Evolutionary conservation across 768 basidiomycete genomes (phyloP).

Genomic region (Nidula microcarpa): DNA sequence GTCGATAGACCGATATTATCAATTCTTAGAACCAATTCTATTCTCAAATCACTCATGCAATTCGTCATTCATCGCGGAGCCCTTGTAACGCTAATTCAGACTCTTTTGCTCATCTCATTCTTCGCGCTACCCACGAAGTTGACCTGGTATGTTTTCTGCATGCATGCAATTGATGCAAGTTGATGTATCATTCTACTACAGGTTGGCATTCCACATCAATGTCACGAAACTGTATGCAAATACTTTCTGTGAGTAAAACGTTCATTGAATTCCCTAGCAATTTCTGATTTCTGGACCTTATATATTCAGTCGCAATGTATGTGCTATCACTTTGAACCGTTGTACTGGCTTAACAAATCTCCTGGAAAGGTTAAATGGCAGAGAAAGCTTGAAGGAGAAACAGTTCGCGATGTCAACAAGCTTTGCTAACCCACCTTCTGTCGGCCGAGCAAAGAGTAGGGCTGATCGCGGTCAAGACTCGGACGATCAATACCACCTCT

Average conservation of each 20-base stretch:
- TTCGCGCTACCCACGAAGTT: constrained; percentile 23
- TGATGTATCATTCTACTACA: neutral
- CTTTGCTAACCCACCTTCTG: neutral
- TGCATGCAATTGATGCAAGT: too few relatives aligned
- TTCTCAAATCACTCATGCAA: constrained; percentile 35
- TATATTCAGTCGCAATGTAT: neutral
- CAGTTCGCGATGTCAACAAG: neutral
- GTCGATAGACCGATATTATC: neutral
- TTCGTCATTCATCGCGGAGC: constrained; percentile 39
- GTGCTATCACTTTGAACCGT: neutral
- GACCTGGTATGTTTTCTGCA: too few relatives aligned
- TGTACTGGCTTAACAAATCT: neutral
- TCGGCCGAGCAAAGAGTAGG: too few relatives aligned
- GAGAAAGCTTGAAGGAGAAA: neutral
- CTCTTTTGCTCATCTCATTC: constrained; percentile 35
- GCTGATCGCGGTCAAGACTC: too few relatives aligned
- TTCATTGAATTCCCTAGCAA: neutral
- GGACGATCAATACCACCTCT: too few relatives aligned
- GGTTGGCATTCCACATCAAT: neutral
- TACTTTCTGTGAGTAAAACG: neutral
- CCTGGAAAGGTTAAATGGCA: neutral
- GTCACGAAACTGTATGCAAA: neutral
- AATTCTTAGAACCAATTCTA: constrained; percentile 28
- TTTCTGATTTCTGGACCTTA: neutral
- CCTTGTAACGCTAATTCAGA: constrained; percentile 41